Base-by-base conservation (phyloP, 805 yeast species). In the Starmerella gropengiesseri region DNA sequence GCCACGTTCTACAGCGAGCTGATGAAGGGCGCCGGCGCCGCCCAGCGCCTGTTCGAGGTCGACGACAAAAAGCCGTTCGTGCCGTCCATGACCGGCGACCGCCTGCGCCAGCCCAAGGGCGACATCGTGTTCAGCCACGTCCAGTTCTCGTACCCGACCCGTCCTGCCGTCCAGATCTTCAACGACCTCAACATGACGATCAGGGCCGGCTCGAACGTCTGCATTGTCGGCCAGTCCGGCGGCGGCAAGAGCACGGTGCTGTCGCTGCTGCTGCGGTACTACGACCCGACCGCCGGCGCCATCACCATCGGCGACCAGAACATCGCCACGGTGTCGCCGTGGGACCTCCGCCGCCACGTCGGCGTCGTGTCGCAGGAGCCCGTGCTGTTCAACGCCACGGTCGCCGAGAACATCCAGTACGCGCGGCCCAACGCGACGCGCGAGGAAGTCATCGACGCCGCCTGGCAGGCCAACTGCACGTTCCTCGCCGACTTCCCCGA, bases 1-100 rank as follows among this genome's bases (percentile, higher is more conserved):
- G 89, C 95, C 0, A 82, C 81, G 55, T 89, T 89, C 59, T 89
- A 87, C 58, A 77, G 94, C 2, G 97, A 89, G 60, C 66, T 89
- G 45, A 89, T 89, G 96, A 89, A 89, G 64, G 97, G 96, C 43
- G 82, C 87, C 7, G 97, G 97, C 39, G 96, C 97, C 0, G 91
- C 95, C 0, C 79, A 86, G 39, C 69, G 97, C 46, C 74, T 89
- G 20, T 87, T 89, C 65, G 97, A 89, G 59, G 67, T 89, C 38
- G 75, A 80, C 46, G 91, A 82, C 47, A 70, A 85, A 60, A 68
- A 76, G 50, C 93, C 96, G 0, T 60, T 67, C 9, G 84, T 87
- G 37, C 68, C 73, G 13, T 74, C 87, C 2, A 71, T 80, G 1
- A 57, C 67, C 18, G 97, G 97, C 20, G 54, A 54, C 27, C 66